Percentiles rank a stretch among this genome's conserved stretches.
Evolutionary conservation across 2,329 filamentous ascomycete genomes (phyloP).

Genomic region (Cryphonectria radicalis): DNA sequence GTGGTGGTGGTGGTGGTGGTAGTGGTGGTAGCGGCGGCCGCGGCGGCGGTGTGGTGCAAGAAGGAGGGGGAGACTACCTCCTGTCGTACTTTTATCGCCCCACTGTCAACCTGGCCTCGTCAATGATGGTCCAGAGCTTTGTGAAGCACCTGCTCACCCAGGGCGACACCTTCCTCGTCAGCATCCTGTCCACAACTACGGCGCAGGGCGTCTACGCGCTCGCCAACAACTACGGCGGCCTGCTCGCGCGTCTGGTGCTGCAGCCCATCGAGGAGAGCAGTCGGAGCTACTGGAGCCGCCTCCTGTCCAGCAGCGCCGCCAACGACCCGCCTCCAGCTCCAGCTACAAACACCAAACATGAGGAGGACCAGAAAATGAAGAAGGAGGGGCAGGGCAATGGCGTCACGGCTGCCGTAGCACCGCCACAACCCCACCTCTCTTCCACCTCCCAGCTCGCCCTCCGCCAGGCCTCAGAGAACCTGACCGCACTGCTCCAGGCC

Average conservation of each 20-base stretch:
- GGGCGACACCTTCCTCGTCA: conserved; percentile 88
- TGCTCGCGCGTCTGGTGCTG: conserved; percentile 86
- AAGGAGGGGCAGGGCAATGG: conserved; percentile 24
- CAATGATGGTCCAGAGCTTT: conserved; percentile 83
- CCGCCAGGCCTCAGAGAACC: conserved; percentile 52
- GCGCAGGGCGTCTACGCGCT: conserved; percentile 92
- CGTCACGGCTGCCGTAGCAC: conserved; percentile 30
- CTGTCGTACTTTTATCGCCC: conserved; percentile 68
- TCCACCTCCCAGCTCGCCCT: conserved; percentile 34
- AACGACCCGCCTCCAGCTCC: conserved; percentile 38
- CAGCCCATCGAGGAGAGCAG: conserved; percentile 95
- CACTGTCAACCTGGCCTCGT: conserved; percentile 75
- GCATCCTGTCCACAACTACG: conserved; percentile 72
- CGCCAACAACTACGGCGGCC: conserved; percentile 91
- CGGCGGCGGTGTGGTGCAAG: not conserved
- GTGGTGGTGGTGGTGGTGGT: conserved; percentile 3
- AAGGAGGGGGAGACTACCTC: conserved; percentile 33
- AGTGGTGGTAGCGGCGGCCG: not conserved
- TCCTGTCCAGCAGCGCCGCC: conserved; percentile 55
- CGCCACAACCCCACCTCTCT: conserved; percentile 22
- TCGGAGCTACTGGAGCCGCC: conserved; percentile 83
- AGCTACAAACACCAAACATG: not conserved
- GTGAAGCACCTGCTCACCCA: conserved; percentile 95
- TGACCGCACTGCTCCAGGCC: conserved; percentile 68
- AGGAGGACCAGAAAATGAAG: not conserved